Evolutionary conservation across 2,329 filamentous ascomycete genomes (phyloP), one percentile per base, ranked within the genome.

Genomic region (Onygena corvina): DNA sequence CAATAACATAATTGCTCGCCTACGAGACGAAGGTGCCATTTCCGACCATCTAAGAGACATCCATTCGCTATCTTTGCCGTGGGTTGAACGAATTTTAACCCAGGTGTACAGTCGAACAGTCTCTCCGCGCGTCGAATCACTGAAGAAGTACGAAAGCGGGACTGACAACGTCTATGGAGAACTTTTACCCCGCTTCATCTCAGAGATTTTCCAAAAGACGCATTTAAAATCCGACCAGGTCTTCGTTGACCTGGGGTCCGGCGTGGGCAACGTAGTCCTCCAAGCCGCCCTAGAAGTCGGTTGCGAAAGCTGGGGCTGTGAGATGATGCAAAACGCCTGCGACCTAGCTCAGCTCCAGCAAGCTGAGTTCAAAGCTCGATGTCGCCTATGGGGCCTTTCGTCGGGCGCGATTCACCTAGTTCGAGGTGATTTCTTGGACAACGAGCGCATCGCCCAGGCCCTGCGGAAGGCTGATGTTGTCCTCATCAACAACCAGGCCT

Each of bases 401-500:
- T 78, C 86, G 1, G 92, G 92, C 53, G 74, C 77, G 52, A 85
- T 92, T n/a, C 76, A 80, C 53, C 78, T 98, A 4, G 78, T 90
- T 54, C 74, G 81, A 36, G 92, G 87, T 7, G 86, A 94, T 62
- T 95, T 98, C 60, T 79, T 88, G 7, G 79, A 81, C 55, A 84
- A 84, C 57, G 64, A 76, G 12, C 73, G 74, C 51, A 86, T 95
- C 45, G 75, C 81, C 52, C 75, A 80, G 20, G 81, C 82, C 5
- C 74, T 98, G 46, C 83, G 84, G 64, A 79, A 82, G 49, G 90
- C 92, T 1, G 92, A 98, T 63, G 89, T 96, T n/a, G 79, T 98
- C 14, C 76, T 98, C 21, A 90, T 96, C 59, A 98, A 98, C 72
- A 98, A 98, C 68, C 89, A 96, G 67, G 92, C 88, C 2, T 98